Conservation (phyloP, 2,329 filamentous ascomycete genomes). For the Hypoxylon sp. region DNA sequence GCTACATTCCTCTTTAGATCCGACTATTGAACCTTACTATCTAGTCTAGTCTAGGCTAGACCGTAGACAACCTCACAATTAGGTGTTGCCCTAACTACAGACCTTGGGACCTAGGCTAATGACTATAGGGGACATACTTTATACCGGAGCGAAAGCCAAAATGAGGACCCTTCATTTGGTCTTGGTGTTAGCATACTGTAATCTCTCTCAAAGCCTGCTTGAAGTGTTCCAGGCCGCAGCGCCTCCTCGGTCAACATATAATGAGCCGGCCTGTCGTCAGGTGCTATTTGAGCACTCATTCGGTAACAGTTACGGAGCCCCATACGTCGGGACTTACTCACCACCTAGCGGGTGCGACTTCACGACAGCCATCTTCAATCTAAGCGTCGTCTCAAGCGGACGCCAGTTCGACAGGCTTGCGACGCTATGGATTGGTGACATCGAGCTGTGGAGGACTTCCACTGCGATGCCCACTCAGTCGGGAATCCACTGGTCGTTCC, state of each 20-base stretch:
- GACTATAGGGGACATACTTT: background rate
- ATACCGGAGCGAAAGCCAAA: background rate
- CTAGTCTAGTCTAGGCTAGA: background rate
- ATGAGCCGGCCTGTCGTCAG: constrained; percentile 44
- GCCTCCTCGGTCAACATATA: constrained; percentile 46
- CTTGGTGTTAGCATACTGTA: constrained; percentile 16
- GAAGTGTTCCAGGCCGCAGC: constrained; percentile 51
- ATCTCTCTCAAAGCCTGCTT: constrained; percentile 20
- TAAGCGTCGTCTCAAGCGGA: constrained; percentile 72
- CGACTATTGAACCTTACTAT: constrained; percentile 3
- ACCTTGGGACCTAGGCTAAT: background rate
- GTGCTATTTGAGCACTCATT: constrained; percentile 48
- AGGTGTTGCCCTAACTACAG: background rate
- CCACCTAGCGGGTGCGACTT: constrained; percentile 50
- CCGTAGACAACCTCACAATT: constrained; percentile 1
- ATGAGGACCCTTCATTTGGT: constrained; percentile 17
- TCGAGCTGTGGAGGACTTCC: constrained; percentile 75
- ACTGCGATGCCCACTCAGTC: constrained; percentile 72
- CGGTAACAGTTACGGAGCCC: constrained; percentile 51
- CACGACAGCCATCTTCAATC: constrained; percentile 63
- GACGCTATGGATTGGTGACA: constrained; percentile 72
- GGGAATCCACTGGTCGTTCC: constrained; percentile 68
- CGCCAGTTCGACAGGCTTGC: constrained; percentile 74
- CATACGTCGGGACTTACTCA: constrained; percentile 49
- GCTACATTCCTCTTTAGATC: constrained; percentile 36